phyloP scores from a whole-genome alignment of 2,329 filamentous ascomycete genomes.

The Bipolaris cookei region DNA sequence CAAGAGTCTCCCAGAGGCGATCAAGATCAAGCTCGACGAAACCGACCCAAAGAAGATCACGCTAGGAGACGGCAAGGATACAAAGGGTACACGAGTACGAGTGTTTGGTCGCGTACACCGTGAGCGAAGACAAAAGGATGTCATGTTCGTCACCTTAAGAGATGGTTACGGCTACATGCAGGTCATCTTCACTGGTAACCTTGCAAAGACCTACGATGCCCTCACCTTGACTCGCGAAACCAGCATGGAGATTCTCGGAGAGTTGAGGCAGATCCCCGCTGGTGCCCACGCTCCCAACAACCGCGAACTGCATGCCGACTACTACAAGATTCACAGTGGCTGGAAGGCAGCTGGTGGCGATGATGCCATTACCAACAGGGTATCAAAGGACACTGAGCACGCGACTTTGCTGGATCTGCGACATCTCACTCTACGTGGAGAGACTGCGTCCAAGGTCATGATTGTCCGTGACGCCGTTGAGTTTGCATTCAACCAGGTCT shows the following conservation, averaged over 20 bases:
- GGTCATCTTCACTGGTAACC: conserved; percentile 78
- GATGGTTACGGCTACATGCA: conserved; percentile 87
- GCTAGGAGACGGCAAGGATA: conserved; percentile 58
- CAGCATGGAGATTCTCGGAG: conserved; percentile 82
- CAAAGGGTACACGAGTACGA: conserved; percentile 75
- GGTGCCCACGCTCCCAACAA: conserved; percentile 80
- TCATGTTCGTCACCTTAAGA: conserved; percentile 83
- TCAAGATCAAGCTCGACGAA: conserved; percentile 77
- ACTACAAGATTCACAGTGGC: conserved; percentile 72
- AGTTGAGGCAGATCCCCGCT: conserved; percentile 80
- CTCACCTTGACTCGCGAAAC: conserved; percentile 85
- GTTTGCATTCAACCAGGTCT: conserved; percentile 78
- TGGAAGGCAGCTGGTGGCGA: conserved; percentile 82
- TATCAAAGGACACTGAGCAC: conserved; percentile 70
- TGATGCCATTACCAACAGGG: conserved; percentile 87
- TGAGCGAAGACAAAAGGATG: conserved; percentile 79
- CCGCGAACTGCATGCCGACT: conserved; percentile 90
- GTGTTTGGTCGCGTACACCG: conserved; percentile 85
- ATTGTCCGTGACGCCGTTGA: conserved; percentile 83
- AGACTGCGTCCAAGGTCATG: conserved; percentile 83
- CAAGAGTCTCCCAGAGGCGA: conserved; percentile 71
- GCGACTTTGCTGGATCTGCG: conserved; percentile 80
- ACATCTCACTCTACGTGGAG: conserved; percentile 83
- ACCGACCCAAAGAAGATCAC: conserved; percentile 65
- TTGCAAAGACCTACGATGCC: conserved; percentile 91